Percentiles rank a stretch among this genome's conserved stretches.
phyloP scores from a whole-genome alignment of 768 basidiomycete species.

The Russula sp. region DNA sequence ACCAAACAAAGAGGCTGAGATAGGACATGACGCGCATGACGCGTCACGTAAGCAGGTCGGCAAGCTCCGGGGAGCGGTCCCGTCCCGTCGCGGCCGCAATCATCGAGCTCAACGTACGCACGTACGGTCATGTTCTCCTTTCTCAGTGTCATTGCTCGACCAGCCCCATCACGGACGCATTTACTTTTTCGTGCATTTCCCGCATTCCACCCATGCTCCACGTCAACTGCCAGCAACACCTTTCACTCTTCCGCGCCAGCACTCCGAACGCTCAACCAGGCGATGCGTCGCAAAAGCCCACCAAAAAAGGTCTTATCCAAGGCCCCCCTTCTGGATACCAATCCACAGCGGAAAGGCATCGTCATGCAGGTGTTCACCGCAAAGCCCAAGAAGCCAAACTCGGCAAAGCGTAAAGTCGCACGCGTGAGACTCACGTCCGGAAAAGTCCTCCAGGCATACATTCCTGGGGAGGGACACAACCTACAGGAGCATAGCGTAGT shows the following conservation, averaged over 20 bases:
- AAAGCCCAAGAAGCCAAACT: slow-evolving; percentile 97
- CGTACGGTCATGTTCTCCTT: slow-evolving; percentile 17
- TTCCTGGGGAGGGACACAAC: slow-evolving; percentile 97
- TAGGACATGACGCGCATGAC: not conserved
- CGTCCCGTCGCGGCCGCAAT: not conserved
- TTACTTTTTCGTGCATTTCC: slow-evolving; percentile 24
- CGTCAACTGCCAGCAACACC: slow-evolving; percentile 40
- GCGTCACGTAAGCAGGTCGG: slow-evolving; percentile 10
- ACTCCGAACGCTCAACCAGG: slow-evolving; percentile 78
- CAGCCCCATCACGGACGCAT: slow-evolving; percentile 11
- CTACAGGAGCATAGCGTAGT: slow-evolving; percentile 97
- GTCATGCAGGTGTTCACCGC: slow-evolving; percentile 75
- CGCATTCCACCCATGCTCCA: slow-evolving; percentile 19
- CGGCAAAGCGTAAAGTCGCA: slow-evolving; percentile 95
- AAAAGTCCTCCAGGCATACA: slow-evolving; percentile 86
- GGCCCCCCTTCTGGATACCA: slow-evolving; percentile 76
- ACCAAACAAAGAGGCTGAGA: no score
- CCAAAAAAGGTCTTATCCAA: slow-evolving; percentile 51
- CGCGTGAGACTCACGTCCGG: slow-evolving; percentile 90
- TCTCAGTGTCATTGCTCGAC: slow-evolving; percentile 18
- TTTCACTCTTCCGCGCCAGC: slow-evolving; percentile 64
- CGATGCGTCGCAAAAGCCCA: slow-evolving; percentile 65
- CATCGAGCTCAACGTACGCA: not conserved
- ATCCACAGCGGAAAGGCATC: slow-evolving; percentile 90
- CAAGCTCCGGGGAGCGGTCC: slow-evolving; percentile 12